Percentiles rank a stretch among this genome's conserved stretches.
Conservation (phyloP, 768 basidiomycete species). For the Kwoniella newhampshirensis region DNA sequence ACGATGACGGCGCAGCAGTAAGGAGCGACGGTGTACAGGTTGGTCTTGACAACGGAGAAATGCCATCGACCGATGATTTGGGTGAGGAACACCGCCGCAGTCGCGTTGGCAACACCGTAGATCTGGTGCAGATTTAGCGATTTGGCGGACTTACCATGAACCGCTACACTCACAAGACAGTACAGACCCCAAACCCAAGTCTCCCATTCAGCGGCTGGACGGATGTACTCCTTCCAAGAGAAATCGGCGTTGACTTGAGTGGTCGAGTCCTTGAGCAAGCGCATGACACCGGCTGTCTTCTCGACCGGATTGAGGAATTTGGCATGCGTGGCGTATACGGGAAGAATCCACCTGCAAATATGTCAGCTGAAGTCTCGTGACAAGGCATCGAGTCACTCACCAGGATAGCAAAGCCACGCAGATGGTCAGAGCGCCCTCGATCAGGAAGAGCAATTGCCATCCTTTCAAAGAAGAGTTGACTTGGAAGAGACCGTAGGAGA, state of each 20-base stretch:
- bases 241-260: constrained; percentile 18
- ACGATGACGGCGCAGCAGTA: constrained; percentile 55
- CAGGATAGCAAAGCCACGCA: constrained; percentile 7
- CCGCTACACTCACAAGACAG: constrained; percentile 14
- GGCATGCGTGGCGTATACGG: constrained; percentile 16
- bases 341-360: constrained; percentile 17
- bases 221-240: constrained; percentile 13
- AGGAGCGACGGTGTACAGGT: constrained; percentile 62
- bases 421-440: constrained; percentile 28
- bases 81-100: constrained; percentile 61
- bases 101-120: constrained; percentile 27
- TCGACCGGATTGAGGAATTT: constrained; percentile 20
- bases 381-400: constrained; percentile 4
- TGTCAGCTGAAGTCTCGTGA: not conserved
- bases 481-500: constrained; percentile 29
- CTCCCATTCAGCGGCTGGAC: constrained; percentile 23
- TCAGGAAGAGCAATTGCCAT: constrained; percentile 34
- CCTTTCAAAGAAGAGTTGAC: constrained; percentile 16
- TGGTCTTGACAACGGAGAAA: constrained; percentile 60
- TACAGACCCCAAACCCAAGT: constrained; percentile 27
- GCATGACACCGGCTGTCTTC: constrained; percentile 23
- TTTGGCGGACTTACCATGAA: not conserved
- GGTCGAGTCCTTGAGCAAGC: constrained; percentile 25
- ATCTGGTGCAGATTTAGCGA: too few relatives aligned
- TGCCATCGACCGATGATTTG: constrained; percentile 59